phyloP scores from a whole-genome alignment of 2,329 filamentous ascomycete genomes.

The Phialophora chinensis region DNA sequence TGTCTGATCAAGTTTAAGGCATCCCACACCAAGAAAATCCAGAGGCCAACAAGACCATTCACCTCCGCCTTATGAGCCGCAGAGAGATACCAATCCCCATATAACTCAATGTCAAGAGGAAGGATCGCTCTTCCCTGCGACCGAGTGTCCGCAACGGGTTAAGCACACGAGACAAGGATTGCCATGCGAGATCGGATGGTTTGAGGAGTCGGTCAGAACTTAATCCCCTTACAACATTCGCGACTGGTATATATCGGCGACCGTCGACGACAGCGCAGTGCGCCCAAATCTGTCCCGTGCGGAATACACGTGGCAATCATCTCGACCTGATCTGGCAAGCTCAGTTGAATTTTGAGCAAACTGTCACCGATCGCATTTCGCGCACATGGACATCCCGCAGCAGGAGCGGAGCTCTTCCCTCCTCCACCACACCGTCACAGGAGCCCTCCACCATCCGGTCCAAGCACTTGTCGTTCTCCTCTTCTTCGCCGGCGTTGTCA shows the following conservation, averaged over 20 bases:
- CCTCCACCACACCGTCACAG: constrained; percentile 16
- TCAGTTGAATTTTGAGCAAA: neutral
- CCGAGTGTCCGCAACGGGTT: too few species aligned
- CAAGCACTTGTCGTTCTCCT: constrained; percentile 16
- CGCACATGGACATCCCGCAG: constrained; percentile 13
- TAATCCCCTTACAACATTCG: neutral
- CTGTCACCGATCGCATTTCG: too few species aligned
- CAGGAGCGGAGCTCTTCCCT: constrained; percentile 14
- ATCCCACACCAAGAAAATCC: constrained; percentile 2
- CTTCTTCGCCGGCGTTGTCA: constrained; percentile 44
- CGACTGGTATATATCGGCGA: neutral
- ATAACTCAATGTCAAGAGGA: neutral
- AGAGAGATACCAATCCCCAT: neutral
- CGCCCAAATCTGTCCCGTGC: too few species aligned
- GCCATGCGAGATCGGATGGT: too few species aligned
- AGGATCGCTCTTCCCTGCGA: neutral
- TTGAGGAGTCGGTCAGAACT: too few species aligned
- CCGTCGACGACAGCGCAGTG: too few species aligned
- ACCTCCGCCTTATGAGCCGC: neutral
- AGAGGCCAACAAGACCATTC: neutral
- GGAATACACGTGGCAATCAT: neutral
- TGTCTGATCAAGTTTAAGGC: neutral
- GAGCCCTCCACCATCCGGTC: constrained; percentile 21
- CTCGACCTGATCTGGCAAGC: neutral
- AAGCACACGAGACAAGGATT: neutral